Base-by-base conservation (phyloP, 2,329 filamentous ascomycete species). In the Ophiostoma sp. region DNA sequence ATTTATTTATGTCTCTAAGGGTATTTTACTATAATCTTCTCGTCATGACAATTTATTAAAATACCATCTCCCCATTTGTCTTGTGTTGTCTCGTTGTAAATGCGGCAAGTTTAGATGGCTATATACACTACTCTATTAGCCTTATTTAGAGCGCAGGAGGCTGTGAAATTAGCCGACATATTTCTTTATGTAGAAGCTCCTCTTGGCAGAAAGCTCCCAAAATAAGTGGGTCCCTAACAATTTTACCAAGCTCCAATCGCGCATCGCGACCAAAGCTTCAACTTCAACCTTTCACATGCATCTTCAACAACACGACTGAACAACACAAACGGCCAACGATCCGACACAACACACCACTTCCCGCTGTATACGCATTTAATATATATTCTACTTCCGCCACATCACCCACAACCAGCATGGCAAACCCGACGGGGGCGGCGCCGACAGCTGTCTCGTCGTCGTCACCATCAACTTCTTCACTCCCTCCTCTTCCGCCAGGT, bases 401-500 rank as follows among this genome's bases (percentile, higher is more conserved):
- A 5, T 28, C 25, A 25, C 25, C 6, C 25, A 57, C 45, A 2
- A 2, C 57, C 36, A 22, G 48, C 5, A 70, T 57, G 68, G 50
- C 48, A 4, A 28, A 45, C 33, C 42, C 68, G 11, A 45, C 68
- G 11, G 68, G 48, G 48, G 31, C 68, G 19, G 33, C 48, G 15
- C 31, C 68, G 12, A 12, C 33, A 42, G 36, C 36, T 8, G 31
- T 50, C 48, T 42, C 68, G 19, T 70, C 68, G 3, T 12, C 45
- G 12, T 9, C 59, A 2, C 4, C 19, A 11, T 22, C 33, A 9
- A 12, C 3, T 15, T 31, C 63, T 17, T 33, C 64, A 2, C 69
- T 93, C 92, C 25, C 88, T 63, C 89, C 92, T 48, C 85, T 98
- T 0, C 91, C 91, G 36, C 86, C 91, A 59, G 94, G 93, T 76